Base-by-base conservation (phyloP, 2,329 filamentous ascomycete species). In the Trichoderma koningiopsis region DNA sequence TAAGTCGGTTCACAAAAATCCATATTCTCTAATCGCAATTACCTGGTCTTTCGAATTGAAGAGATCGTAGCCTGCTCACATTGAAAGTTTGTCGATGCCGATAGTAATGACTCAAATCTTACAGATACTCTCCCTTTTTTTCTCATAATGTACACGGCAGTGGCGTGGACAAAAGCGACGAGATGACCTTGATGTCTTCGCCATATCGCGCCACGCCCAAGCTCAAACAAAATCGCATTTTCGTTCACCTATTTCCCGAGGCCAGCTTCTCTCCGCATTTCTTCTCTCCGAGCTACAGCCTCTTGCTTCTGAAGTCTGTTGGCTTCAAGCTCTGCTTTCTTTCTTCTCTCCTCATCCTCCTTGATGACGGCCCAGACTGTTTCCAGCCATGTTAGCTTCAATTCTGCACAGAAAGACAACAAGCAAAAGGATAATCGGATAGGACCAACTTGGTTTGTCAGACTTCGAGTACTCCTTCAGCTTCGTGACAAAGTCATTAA, bases 391-490 rank as follows among this genome's bases (percentile, higher is more conserved):
- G 59, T 76, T 40, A 76, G 74, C 49, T 57, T 55, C 19, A 7
- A 16, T 40, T 33, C 19, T 16, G 6, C 19, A 43, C 19, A 40
- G 33, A 29, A 65, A 27, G 29, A 27, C 8, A 22, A 22, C 22
- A 37, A 37, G 8, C 14, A 19, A 8, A 19, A 6, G 40, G 16
- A 43, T 43, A n/a, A n/a, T 16, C 31, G 19, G 40, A 19, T 58
- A 24, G 61, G 22, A 83, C 91, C 71, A 85, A 97, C 94, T 97
- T 55, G 92, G 92, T 82, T 95, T 97, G 77, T 97, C 91, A 16
- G 91, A 96, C 83, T 94, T 96, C 31, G 93, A 92, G 79, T 94
- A 93, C 75, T 95, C 88, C 85, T 97, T 97, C 77, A 99, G 81
- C 75, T 90, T 89, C 60, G 77, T 86, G 33, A 97, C 92, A 76